Percentiles rank a stretch among this genome's conserved stretches.
Conservation (phyloP, 108 stramenopile species). For the Pseudonitzschia delicatissima region DNA sequence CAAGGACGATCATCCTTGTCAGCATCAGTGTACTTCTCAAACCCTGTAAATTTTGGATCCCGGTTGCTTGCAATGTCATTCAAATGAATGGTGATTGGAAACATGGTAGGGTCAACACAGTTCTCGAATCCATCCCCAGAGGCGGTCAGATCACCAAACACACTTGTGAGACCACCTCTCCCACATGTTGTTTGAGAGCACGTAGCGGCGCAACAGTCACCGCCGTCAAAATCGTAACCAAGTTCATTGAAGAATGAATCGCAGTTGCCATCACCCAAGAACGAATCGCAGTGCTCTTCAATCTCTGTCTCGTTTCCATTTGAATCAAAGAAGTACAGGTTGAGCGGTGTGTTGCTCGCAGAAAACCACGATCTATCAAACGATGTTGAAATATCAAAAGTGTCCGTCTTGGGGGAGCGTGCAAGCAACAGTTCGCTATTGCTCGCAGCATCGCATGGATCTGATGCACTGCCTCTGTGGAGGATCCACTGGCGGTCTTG, state of each 20-base stretch:
- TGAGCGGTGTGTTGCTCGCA: not conserved
- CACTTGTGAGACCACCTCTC: not conserved
- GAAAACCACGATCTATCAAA: not conserved
- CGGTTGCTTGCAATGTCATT: not conserved
- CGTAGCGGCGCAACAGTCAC: slow-evolving; percentile 2
- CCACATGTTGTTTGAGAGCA: not conserved
- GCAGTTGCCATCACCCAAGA: not conserved
- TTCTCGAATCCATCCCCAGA: not conserved
- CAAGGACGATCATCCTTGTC: not conserved
- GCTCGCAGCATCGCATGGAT: not conserved
- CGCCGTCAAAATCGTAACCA: not conserved
- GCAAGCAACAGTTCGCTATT: not conserved
- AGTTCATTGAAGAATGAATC: not conserved
- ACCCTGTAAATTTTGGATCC: not conserved
- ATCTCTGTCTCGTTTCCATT: not conserved
- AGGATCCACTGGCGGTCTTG: not conserved
- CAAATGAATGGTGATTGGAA: not conserved
- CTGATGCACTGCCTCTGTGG: not conserved
- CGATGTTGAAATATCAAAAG: slow-evolving; percentile 5
- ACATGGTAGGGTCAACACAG: not conserved
- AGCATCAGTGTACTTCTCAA: not conserved
- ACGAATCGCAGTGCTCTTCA: not conserved
- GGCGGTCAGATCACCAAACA: not conserved
- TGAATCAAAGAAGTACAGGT: not conserved
- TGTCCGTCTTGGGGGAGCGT: not conserved